Base-by-base conservation (phyloP, 2,329 filamentous ascomycete species). In the Hymenoscyphus scutula region DNA sequence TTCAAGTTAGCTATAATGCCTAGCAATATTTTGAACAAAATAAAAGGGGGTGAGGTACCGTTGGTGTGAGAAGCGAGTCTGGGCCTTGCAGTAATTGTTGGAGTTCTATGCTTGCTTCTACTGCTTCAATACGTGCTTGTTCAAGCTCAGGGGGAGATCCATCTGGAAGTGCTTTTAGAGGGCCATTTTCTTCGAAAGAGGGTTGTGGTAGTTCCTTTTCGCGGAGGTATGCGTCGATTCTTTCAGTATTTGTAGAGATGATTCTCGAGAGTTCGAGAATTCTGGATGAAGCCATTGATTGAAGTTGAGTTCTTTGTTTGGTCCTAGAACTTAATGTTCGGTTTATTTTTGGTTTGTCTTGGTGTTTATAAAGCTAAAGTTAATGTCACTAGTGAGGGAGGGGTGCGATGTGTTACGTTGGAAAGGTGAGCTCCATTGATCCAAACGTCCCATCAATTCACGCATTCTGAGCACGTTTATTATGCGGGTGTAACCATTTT, bases 51-150 rank as follows among this genome's bases (percentile, higher is more conserved):
- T 15, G 11, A 23, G n/a, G 11, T 58, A 62, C 62, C 11, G 34
- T 32, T 11, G 60, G 58, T n/a, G 30, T 38, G 25, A 61, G 54
- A 19, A 57, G 32, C 10, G 48, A 17, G n/a, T 59, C 62, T 6
- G 59, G 54, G 3, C 59, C 60, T 34, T 51, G 41, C 0, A 71
- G 54, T n/a, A 70, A 58, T 19, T 65, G 55, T 38, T 65, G 64
- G 34, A 71, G 64, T 55, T 71, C 68, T 1, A 59, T 53, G 2
- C 56, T 64, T 27, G 69, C 69, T 41, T 67, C 63, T 17, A 67
- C 37, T 4, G 61, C 45, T 15, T 38, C 48, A 5, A 25, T 29
- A 23, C 62, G 64, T 4, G 67, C 67, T 51, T 48, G 29, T 53
- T 64, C 45, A 3, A 66, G 38, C 10, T 67, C 59, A 1, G 56